These are phyloP conservation scores for Quaeritorhiza haematococci DNA, from an alignment of 371 early-diverging fungal genomes.

Conservation along the genomic window DNA sequence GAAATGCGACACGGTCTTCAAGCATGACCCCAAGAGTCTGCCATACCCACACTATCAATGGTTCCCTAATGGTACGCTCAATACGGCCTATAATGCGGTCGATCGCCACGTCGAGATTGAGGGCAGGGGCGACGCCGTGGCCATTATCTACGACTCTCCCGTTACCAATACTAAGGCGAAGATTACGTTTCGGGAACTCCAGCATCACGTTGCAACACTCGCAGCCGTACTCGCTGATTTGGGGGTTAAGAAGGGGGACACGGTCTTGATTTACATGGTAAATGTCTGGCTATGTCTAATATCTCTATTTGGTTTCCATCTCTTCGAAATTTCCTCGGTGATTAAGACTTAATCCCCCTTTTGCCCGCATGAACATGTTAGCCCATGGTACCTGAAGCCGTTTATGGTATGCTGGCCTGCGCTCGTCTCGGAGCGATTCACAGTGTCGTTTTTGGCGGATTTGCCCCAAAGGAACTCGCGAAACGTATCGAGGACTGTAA, in stretches of 20 bases:
- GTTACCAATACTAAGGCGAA: conserved; percentile 46
- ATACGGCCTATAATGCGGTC: conserved; percentile 92
- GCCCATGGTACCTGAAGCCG: conserved; percentile 90
- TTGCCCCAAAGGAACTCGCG: conserved; percentile 72
- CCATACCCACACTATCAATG: conserved; percentile 36
- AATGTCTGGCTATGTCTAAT: too few relatives aligned
- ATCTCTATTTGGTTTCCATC: too few relatives aligned
- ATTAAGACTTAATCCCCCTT: too few relatives aligned
- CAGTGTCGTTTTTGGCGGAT: conserved; percentile 77
- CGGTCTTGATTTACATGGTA: conserved; percentile 84
- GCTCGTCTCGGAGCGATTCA: conserved; percentile 90
- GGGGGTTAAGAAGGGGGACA: conserved; percentile 84
- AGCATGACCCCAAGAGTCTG: too few relatives aligned
- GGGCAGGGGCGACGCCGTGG: conserved; percentile 52
- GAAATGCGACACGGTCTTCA: too few relatives aligned
- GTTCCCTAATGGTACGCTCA: conserved; percentile 90
- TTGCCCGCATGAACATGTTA: too few relatives aligned
- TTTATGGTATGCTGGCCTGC: conserved; percentile 88
- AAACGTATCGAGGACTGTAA: conserved; percentile 76
- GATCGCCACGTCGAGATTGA: conserved; percentile 84
- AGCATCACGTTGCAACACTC: conserved; percentile 62
- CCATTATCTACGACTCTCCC: conserved; percentile 88
- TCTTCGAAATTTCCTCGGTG: too few relatives aligned
- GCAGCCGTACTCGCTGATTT: conserved; percentile 55
- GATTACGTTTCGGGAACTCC: conserved; percentile 78